phyloP scores from a whole-genome alignment of 2,329 filamentous ascomycete species.

The Teratosphaeria destructans region DNA sequence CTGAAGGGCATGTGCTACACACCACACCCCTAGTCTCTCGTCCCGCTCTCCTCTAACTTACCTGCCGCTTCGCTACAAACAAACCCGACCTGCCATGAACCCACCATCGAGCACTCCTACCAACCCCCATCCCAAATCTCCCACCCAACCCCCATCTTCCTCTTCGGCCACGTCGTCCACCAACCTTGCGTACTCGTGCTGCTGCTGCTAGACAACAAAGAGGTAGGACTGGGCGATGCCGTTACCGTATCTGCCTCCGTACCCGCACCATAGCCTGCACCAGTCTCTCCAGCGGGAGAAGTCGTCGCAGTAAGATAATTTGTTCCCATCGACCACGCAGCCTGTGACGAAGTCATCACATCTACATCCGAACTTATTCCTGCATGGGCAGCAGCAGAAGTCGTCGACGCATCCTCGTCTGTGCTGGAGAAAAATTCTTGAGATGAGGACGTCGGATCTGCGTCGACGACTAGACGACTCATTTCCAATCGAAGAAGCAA shows the following conservation, averaged over 20 bases:
- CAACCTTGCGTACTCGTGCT: not conserved
- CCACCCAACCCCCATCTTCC: not conserved
- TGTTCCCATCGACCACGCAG: not conserved
- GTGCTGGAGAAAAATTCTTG: too few species aligned
- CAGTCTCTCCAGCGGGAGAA: not conserved
- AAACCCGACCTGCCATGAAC: too few species aligned
- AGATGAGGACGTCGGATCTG: too few species aligned
- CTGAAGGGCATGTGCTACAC: not conserved
- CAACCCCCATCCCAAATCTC: not conserved
- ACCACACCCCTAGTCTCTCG: too few species aligned
- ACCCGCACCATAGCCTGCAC: not conserved
- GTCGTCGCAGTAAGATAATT: not conserved
- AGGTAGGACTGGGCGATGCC: not conserved
- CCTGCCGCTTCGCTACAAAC: too few species aligned
- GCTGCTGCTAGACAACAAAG: not conserved
- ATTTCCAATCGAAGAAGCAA: too few species aligned
- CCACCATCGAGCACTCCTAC: not conserved
- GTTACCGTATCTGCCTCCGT: not conserved
- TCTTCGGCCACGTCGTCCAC: not conserved
- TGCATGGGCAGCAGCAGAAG: too few species aligned
- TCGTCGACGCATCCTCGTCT: too few species aligned
- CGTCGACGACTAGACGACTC: too few species aligned
- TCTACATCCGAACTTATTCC: too few species aligned
- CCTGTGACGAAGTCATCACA: too few species aligned
- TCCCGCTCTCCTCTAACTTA: too few species aligned